Evolutionary conservation across 2,329 filamentous ascomycete genomes (phyloP), one percentile per base, ranked within the genome.

Genomic region (Dactylellina cionopaga): DNA sequence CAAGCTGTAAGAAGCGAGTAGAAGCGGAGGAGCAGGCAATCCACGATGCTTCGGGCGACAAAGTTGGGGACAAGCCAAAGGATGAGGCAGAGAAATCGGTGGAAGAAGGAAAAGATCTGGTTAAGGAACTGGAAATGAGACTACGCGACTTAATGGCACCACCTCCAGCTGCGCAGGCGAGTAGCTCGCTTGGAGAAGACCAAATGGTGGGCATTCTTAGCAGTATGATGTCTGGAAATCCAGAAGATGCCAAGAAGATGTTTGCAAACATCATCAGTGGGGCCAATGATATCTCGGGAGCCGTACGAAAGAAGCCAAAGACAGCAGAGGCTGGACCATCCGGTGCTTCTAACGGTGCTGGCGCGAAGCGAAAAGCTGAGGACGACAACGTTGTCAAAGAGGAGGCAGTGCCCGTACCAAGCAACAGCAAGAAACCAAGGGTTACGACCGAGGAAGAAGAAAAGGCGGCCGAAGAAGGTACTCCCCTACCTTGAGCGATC

Each of bases 91-190:
- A 83, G 86, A 94, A 80, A 87, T 93, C 79, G 70, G 90, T 95
- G 72, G 81, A 83, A 58, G 90, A 95, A 73, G 89, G 91, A 75
- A 91, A 90, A 81, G 89, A 92, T 72, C 87, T 95, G 75, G 85
- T 94, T 49, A 85, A 85, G 58, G 91, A 95, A 75, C 91, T 95
- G 87, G 88, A 92, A 81, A 86, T 89, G 79, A 84, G 90, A 75
- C 87, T 90, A 82, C 80, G 86, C 81, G 60, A 75, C 74, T 65
- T 71, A 60, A 74, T 76, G 37, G 25, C 25, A 19, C 15, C 64
- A 47, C 17, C 63, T 22, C 37, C 29, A 10, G 55, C 39, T 46
- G 70, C 62, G 35, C 49, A 37, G 22, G 11, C 41, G 0, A 27
- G 15, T 24, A 35, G 37, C 1, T 29, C 25, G 35, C 47, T 74